Evolutionary conservation across 2,329 filamentous ascomycete genomes (phyloP).

Genomic region (Lachnellula hyalina): DNA sequence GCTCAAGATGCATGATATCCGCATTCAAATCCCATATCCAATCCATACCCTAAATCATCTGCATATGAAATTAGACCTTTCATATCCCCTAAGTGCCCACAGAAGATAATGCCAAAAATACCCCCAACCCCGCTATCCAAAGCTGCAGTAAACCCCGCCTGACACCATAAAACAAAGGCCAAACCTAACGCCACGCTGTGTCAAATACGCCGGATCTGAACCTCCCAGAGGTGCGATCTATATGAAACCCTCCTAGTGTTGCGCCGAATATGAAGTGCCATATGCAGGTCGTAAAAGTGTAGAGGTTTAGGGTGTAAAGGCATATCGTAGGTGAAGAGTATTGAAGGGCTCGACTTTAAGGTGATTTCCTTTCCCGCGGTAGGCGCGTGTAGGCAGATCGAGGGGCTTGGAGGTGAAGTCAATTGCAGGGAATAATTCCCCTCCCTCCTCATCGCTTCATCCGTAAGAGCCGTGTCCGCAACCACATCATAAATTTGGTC

Average conservation of each 20-base stretch:
- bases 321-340: background rate
- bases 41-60: too few species aligned
- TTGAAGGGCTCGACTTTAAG: background rate
- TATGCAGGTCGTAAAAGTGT: background rate
- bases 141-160: too few species aligned
- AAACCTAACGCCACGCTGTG: background rate
- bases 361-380: background rate
- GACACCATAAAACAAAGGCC: too few species aligned
- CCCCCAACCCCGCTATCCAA: too few species aligned
- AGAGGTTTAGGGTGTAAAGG: too few species aligned
- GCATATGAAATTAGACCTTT: too few species aligned
- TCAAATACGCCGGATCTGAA: background rate
- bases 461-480: constrained; percentile 51
- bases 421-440: background rate
- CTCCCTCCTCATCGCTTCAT: constrained; percentile 17
- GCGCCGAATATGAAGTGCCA: background rate
- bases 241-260: background rate
- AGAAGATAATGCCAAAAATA: too few species aligned
- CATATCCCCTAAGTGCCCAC: too few species aligned
- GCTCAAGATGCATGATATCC: too few species aligned
- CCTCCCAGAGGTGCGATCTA: background rate
- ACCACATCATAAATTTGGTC: constrained; percentile 59
- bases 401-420: background rate
- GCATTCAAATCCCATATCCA: too few species aligned
- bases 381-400: background rate